Evolutionary conservation across 139 green algal genomes (phyloP).

Genomic region (Microglena sp.): DNA sequence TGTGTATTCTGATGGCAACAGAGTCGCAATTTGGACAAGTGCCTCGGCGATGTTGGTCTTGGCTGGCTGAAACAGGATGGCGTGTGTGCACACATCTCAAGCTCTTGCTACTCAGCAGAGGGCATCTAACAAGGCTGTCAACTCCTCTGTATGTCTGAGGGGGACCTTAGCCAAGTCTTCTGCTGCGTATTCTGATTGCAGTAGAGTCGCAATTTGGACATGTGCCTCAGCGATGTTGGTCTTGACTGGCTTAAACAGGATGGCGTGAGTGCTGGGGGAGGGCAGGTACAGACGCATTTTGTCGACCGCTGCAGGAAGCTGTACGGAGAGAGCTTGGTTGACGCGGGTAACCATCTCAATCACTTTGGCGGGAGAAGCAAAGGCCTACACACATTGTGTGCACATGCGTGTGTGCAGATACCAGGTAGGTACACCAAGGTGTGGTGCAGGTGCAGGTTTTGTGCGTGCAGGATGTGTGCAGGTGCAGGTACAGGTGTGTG

Average conservation of each 20-base stretch:
- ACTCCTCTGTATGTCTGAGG: conserved; percentile 29
- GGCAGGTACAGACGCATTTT: conserved; percentile 81
- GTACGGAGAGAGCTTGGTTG: conserved; percentile 49
- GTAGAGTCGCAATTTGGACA: conserved; percentile 65
- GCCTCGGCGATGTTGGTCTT: conserved; percentile 90
- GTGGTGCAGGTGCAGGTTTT: not conserved
- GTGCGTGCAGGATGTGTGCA: not conserved
- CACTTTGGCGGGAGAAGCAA: conserved; percentile 74
- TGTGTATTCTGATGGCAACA: conserved; percentile 55
- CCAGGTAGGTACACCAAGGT: not conserved
- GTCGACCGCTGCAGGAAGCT: conserved; percentile 50
- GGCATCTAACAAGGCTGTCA: conserved; percentile 39
- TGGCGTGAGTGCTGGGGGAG: conserved; percentile 59
- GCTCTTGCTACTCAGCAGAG: no score
- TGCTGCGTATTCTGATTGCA: conserved; percentile 47
- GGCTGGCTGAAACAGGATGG: conserved; percentile 83
- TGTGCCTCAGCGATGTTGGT: conserved; percentile 91
- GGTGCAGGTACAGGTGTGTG: no score
- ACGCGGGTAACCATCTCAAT: conserved; percentile 70
- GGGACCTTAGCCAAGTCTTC: conserved; percentile 34
- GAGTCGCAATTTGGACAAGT: conserved; percentile 70
- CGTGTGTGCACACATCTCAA: conserved; percentile 58
- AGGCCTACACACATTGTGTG: conserved; percentile 58
- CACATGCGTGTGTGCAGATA: not conserved
- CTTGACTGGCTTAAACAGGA: conserved; percentile 86